These are phyloP conservation scores for Floccularia luteovirens DNA, from an alignment of 768 basidiomycete species.

Conservation along the genomic window DNA sequence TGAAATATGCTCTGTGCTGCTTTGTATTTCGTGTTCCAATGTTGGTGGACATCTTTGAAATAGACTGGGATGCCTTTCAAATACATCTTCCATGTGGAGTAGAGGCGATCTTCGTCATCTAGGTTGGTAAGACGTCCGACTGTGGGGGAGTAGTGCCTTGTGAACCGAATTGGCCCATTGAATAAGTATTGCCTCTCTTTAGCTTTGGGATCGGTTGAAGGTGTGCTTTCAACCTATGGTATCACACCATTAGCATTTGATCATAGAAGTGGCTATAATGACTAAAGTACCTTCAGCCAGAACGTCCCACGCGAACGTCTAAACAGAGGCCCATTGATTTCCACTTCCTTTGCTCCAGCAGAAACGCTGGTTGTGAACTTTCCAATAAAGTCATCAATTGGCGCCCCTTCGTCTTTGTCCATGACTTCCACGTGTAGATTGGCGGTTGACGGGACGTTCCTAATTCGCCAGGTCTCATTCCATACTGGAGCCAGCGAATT, in stretches of 20 bases:
- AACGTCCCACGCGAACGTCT: conserved; percentile 51
- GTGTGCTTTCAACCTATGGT: conserved; percentile 46
- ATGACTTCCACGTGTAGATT: conserved; percentile 51
- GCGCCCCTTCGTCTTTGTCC: conserved; percentile 57
- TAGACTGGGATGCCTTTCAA: conserved; percentile 50
- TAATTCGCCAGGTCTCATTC: conserved; percentile 70
- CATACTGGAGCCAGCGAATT: conserved; percentile 58
- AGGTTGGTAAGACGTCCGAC: conserved; percentile 58
- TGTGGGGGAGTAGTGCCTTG: conserved; percentile 64
- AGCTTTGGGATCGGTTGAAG: conserved; percentile 31
- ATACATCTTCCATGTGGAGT: conserved; percentile 77
- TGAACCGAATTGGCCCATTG: conserved; percentile 67
- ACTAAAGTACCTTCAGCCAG: conserved; percentile 51
- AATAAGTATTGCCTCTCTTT: conserved; percentile 50
- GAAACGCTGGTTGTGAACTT: conserved; percentile 45
- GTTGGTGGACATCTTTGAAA: conserved; percentile 54
- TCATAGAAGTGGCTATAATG: too few species aligned
- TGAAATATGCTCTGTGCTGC: conserved; percentile 69
- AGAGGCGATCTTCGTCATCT: conserved; percentile 48
- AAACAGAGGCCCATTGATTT: conserved; percentile 47
- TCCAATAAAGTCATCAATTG: conserved; percentile 60
- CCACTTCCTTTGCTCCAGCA: conserved; percentile 56
- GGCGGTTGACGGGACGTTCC: conserved; percentile 65
- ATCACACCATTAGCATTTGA: not conserved
- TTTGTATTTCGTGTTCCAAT: conserved; percentile 61